Conservation (phyloP, 192 early-diverging fungal species). For the Blastocladiella britannica region DNA sequence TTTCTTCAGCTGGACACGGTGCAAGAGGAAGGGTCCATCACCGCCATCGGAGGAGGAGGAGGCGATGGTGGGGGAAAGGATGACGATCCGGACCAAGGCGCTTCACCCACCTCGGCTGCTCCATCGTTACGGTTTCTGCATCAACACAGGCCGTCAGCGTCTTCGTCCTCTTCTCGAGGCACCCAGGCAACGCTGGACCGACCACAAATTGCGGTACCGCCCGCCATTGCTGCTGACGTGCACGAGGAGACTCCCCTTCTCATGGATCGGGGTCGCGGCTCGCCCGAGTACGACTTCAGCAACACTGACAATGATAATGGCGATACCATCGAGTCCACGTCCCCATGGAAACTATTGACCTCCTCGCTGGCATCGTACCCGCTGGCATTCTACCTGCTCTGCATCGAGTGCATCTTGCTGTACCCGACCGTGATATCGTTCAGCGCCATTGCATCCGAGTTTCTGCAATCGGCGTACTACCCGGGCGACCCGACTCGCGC, state of each 20-base stretch:
- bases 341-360: constrained; percentile 9
- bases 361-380: constrained; percentile 10
- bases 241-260: neutral
- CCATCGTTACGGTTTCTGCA: too few relatives aligned
- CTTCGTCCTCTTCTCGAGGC: too few relatives aligned
- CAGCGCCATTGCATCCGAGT: constrained; percentile 37
- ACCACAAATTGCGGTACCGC: neutral
- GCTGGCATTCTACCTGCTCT: constrained; percentile 27
- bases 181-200: too few relatives aligned
- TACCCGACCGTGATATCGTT: constrained; percentile 37
- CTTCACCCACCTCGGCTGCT: too few relatives aligned
- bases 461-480: constrained; percentile 44
- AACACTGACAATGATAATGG: constrained; percentile 5
- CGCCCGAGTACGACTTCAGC: constrained; percentile 2
- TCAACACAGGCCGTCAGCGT: too few relatives aligned
- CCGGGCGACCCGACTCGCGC: constrained; percentile 23
- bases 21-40: constrained; percentile 9
- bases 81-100: too few relatives aligned
- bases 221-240: neutral
- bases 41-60: too few relatives aligned
- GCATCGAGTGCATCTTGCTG: constrained; percentile 21
- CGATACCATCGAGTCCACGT: constrained; percentile 1
- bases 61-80: too few relatives aligned
- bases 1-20: constrained; percentile 11
- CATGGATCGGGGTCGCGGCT: constrained; percentile 9